These are phyloP conservation scores for Phytopythium cucurbitacearum DNA, from an alignment of 352 stramenopile genomes.

Conservation along the genomic window DNA sequence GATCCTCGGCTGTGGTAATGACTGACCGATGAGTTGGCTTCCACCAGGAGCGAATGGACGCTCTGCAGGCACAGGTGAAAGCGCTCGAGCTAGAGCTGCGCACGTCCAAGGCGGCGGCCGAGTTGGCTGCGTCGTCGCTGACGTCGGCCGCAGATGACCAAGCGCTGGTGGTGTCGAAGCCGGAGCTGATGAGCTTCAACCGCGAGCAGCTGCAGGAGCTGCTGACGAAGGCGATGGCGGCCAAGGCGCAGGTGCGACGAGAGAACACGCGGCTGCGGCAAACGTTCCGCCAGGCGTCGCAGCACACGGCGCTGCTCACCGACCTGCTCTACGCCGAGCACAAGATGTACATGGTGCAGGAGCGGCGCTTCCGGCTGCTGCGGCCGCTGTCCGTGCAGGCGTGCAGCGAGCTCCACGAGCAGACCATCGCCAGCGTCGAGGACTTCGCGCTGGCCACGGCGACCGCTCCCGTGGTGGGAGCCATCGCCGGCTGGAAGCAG, in stretches of 20 bases:
- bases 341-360: constrained; percentile 23
- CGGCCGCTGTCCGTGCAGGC: constrained; percentile 16
- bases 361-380: constrained; percentile 24
- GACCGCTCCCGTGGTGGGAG: constrained; percentile 11
- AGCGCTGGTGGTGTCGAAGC: no score
- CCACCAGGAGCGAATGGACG: no score
- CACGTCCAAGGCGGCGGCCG: no score
- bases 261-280: constrained; percentile 24
- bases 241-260: constrained; percentile 8
- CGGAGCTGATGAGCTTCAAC: no score
- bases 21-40: no score
- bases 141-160: no score
- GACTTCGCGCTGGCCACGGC: constrained; percentile 6
- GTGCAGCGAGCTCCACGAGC: constrained; percentile 12
- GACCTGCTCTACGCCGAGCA: constrained; percentile 27
- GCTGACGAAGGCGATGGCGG: background rate
- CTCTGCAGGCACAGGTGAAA: background rate
- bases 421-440: constrained; percentile 11
- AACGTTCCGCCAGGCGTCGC: constrained; percentile 14
- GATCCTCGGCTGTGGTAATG: no score
- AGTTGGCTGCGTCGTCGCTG: no score
- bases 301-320: constrained; percentile 10
- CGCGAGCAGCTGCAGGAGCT: background rate
- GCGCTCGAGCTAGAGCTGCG: background rate
- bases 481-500: constrained; percentile 21